Base-by-base conservation (phyloP, 177 flowering plant genomes). In the Vitis hybrid region DNA sequence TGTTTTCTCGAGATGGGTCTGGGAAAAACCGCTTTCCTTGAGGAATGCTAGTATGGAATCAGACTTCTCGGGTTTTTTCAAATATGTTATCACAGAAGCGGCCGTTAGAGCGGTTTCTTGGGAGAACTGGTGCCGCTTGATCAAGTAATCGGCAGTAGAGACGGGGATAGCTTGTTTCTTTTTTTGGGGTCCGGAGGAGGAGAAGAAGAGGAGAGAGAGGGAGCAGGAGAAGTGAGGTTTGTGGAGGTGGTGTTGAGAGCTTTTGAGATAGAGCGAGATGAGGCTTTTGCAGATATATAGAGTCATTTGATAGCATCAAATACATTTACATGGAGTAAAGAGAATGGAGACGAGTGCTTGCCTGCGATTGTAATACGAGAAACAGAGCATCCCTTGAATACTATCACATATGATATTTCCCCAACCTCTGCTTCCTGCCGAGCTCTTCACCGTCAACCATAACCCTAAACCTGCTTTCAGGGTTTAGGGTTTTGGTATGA, bases 11-110 rank as follows among this genome's bases (percentile, higher is more conserved):
- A 78, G 14, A 4, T 75, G 75, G 67, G 75, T 9, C 31, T 49
- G 21, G 2, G 75, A 70, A 57, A 78, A 78, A 3, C 81, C 81
- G 29, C 51, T 64, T 16, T 68, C 73, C 14, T 60, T 71, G 49
- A 78, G 68, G 18, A 58, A 71, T 14, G 26, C 59, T 2, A 78
- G 58, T 1, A 75, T 15, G 0, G 60, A 60, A 65, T 74, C 73
- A 0, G 51, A 48, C 6, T 50, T 45, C 14, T 64, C 51, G 13
- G 75, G 68, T 2, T 33, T 33, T 53, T 68, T 60, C 31, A 73
- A 16, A 22, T 1, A 31, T 2, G 13, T 4, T 1, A 16, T 10
- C 5, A 19, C 39, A 1, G 68, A 67, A 12, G 77, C 53, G 50
- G 69, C 81, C 64, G 71, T 60, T 21, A 11, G 19, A 51, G 78